These are phyloP conservation scores for Pseudozyma pruni DNA, from an alignment of 1,284 basidiomycete species.

Conservation along the genomic window DNA sequence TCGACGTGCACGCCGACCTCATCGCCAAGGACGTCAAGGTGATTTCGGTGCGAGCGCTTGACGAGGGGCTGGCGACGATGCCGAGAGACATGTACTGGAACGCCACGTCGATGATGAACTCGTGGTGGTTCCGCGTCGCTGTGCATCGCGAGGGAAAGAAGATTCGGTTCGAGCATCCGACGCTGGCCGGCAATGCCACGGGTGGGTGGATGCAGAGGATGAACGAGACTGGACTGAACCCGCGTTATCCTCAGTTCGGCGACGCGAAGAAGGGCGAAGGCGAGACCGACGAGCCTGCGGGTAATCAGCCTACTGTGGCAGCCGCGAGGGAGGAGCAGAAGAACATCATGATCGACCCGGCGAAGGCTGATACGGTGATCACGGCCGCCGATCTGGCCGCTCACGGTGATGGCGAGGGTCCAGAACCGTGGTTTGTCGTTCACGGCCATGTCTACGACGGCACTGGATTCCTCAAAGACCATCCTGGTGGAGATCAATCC, in stretches of 20 bases:
- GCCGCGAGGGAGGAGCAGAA: conserved; percentile 44
- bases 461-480: conserved; percentile 73
- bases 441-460: conserved; percentile 73
- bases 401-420: conserved; percentile 68
- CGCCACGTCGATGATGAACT: conserved; percentile 75
- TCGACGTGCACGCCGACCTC: conserved; percentile 69
- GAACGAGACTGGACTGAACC: conserved; percentile 72
- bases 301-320: neutral
- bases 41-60: conserved; percentile 74
- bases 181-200: conserved; percentile 71
- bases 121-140: conserved; percentile 74
- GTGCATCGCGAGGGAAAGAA: conserved; percentile 69
- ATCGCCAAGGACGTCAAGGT: conserved; percentile 69
- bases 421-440: conserved; percentile 76
- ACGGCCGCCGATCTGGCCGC: conserved; percentile 71
- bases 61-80: conserved; percentile 72
- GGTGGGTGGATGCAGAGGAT: conserved; percentile 77
- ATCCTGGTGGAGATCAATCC: conserved; percentile 76
- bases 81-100: conserved; percentile 72
- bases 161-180: conserved; percentile 76
- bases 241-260: conserved; percentile 69
- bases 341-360: conserved; percentile 47
- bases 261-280: conserved; percentile 6
- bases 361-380: conserved; percentile 70
- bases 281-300: neutral